Percentiles rank a stretch among this genome's conserved stretches.
These are phyloP conservation scores for Rhexocercosporidium sp. DNA, from an alignment of 2,329 filamentous ascomycete species.

Conservation along the genomic window DNA sequence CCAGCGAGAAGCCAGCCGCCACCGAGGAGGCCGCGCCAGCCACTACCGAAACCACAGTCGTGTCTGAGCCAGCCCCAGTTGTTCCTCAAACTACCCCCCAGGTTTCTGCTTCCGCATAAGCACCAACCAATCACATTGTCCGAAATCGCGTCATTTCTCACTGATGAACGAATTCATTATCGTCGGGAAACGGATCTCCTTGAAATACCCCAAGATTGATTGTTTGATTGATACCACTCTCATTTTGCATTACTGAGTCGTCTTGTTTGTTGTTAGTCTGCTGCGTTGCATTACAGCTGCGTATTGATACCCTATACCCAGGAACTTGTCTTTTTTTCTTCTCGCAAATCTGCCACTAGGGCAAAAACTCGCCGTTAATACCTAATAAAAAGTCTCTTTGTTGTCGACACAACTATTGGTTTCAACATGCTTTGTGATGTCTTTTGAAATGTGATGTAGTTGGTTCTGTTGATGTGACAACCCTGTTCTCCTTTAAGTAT, in stretches of 20 bases:
- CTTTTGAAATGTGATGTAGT: not conserved
- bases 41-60: conserved; percentile 27
- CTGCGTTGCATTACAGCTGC: conserved; percentile 40
- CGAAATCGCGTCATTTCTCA: conserved; percentile 19
- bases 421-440: conserved; percentile 9
- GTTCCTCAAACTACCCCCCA: conserved; percentile 34
- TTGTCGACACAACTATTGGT: conserved; percentile 23
- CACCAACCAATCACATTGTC: conserved; percentile 15
- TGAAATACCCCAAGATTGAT: conserved; percentile 45
- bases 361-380: conserved; percentile 43
- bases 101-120: conserved; percentile 43
- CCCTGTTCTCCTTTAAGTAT: too few relatives aligned
- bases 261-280: conserved; percentile 35
- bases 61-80: conserved; percentile 27
- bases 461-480: not conserved
- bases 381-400: conserved; percentile 44
- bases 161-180: conserved; percentile 39
- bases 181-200: conserved; percentile 43
- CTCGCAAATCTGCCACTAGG: conserved; percentile 44
- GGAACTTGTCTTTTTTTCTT: conserved; percentile 42
- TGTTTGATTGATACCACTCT: conserved; percentile 45
- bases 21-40: conserved; percentile 41
- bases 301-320: conserved; percentile 49
- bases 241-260: conserved; percentile 42
- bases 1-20: conserved; percentile 51